Evolutionary conservation across 2,329 filamentous ascomycete species (phyloP).

Genomic region (Colletotrichum endophyticum): DNA sequence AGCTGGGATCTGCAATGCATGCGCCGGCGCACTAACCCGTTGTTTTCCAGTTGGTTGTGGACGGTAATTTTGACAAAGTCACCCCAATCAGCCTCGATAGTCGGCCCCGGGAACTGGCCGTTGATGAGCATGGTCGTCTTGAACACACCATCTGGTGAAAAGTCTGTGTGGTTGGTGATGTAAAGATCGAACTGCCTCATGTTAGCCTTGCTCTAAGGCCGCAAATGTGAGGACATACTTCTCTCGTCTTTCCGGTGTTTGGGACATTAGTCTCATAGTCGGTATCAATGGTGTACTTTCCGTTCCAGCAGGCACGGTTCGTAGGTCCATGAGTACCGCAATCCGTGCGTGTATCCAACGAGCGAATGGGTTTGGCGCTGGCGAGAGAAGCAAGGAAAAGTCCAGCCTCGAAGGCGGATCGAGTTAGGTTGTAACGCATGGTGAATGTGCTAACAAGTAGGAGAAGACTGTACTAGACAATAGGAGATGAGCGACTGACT

Average conservation of each 20-base stretch:
- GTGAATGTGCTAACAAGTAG: neutral
- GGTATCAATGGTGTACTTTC: constrained; percentile 32
- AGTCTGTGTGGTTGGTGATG: constrained; percentile 26
- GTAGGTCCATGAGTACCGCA: constrained; percentile 32
- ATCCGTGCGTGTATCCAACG: constrained; percentile 2
- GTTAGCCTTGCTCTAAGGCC: neutral
- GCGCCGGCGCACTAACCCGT: constrained; percentile 25
- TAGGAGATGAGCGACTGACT: constrained; percentile 12
- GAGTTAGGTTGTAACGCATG: neutral
- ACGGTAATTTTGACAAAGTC: constrained; percentile 59
- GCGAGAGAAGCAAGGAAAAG: constrained; percentile 1
- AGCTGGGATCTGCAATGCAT: neutral
- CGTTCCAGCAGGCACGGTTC: constrained; percentile 35
- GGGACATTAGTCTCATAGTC: constrained; percentile 31
- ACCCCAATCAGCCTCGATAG: constrained; percentile 51
- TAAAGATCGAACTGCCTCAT: constrained; percentile 27
- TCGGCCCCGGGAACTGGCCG: constrained; percentile 53
- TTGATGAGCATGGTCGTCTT: constrained; percentile 50
- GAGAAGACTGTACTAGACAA: neutral
- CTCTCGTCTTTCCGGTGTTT: constrained; percentile 26
- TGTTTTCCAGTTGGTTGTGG: constrained; percentile 59
- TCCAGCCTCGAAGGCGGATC: constrained; percentile 5
- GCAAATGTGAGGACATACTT: constrained; percentile 19
- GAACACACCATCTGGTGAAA: constrained; percentile 25
- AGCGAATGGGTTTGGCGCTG: constrained; percentile 8